Base-by-base conservation (phyloP, 2,329 filamentous ascomycete genomes). In the Arthrobotrys musiformis region DNA sequence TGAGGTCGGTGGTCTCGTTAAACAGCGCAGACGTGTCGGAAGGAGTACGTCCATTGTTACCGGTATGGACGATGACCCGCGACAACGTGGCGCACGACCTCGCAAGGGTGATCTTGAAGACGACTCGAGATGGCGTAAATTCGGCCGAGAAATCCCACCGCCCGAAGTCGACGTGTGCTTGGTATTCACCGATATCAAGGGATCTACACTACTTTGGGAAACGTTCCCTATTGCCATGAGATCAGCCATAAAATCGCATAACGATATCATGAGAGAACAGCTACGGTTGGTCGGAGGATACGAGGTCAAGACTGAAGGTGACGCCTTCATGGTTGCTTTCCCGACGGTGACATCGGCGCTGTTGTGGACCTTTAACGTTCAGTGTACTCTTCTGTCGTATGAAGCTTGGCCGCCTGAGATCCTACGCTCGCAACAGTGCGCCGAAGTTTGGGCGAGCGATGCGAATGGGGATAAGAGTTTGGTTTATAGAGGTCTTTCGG, bases 311-410 rank as follows among this genome's bases (percentile, higher is more conserved):
- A 99, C 95, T 17, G 95, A 99, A 92, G 95, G 95, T 80, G 95
- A 99, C 84, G 95, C 95, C 7, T 99, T 99, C 82, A 98, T 99
- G 94, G 95, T 99, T 33, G 97, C 94, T 8, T 99, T 99, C 84
- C 93, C 94, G 1, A 98, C 95, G 0, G 93, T 95, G 1, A 98
- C 95, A 0, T 95, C 94, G 7, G 95, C 95, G 4, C 85, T 99
- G 58, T 87, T 99, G 6, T 99, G 95, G 95, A 96, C 92, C 81
- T 99, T 99, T 84, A 93, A 93, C 22, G 94, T 97, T 28, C 95
- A 99, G 83, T 91, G 90, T 79, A 89, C 91, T 81, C 88, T 99
- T 2, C 88, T 99, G 1, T 67, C 67, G 15, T 78, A 33, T 19
- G 92, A 97, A 79, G 92, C 96, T 19, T 99, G 95, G 95, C 95